A percentile compares a stretch with the other conserved stretches of the same genome.
These are phyloP conservation scores for Marasmius oreades DNA, from an alignment of 1,284 basidiomycete genomes.

Conservation along the genomic window DNA sequence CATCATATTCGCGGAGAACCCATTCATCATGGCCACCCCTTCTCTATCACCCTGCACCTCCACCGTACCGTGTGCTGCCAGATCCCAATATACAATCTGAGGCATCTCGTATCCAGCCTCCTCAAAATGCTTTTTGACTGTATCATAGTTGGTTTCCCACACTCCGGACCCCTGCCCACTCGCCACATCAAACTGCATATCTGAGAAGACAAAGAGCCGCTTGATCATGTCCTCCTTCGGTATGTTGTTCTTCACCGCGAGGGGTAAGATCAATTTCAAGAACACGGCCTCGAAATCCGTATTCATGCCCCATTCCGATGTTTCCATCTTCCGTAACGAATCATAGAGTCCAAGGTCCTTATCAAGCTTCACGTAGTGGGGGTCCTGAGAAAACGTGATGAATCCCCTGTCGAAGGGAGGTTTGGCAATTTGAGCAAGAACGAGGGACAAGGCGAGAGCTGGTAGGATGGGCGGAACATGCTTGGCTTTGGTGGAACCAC, in stretches of 20 bases:
- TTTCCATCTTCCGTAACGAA: conserved; percentile 35
- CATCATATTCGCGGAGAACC: conserved; percentile 64
- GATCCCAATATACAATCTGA: conserved; percentile 63
- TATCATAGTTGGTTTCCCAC: conserved; percentile 63
- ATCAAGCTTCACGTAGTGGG: conserved; percentile 48
- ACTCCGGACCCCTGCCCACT: conserved; percentile 1
- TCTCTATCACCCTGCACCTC: conserved; percentile 47
- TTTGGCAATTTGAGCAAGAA: conserved; percentile 56
- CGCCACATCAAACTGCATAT: conserved; percentile 69
- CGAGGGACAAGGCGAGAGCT: conserved; percentile 61
- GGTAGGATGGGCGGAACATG: conserved; percentile 48
- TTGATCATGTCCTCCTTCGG: conserved; percentile 69
- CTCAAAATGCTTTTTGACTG: conserved; percentile 47
- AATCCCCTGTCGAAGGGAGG: conserved; percentile 63
- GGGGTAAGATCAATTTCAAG: conserved; percentile 52
- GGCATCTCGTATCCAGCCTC: conserved; percentile 65
- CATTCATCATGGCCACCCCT: conserved; percentile 66
- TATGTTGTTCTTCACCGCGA: conserved; percentile 53
- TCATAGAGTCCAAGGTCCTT: conserved; percentile 30
- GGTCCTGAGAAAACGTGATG: conserved; percentile 60
- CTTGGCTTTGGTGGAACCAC: neutral
- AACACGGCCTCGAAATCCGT: conserved; percentile 63
- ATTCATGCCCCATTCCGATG: conserved; percentile 48
- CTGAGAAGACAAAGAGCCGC: conserved; percentile 68
- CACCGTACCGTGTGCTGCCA: conserved; percentile 32